phyloP scores from a whole-genome alignment of 495 filamentous ascomycete genomes.

The Baudoinia panamericana region DNA sequence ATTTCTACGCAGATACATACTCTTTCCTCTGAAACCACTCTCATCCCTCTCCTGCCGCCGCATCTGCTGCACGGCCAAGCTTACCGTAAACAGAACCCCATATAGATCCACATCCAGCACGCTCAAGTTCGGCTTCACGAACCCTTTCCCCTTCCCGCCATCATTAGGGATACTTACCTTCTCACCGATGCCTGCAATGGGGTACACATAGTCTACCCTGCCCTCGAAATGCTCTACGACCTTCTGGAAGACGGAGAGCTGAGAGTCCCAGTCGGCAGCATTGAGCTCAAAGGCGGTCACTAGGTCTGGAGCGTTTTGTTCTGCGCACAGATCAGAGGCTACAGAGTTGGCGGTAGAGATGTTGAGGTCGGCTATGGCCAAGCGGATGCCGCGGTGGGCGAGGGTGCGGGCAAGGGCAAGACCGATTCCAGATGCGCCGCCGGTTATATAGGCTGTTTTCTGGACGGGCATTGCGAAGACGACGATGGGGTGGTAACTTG shows the following conservation, averaged over 20 bases:
- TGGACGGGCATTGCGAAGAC: not conserved
- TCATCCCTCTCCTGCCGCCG: constrained; percentile 20
- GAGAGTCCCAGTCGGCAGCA: constrained; percentile 21
- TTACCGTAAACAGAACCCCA: constrained; percentile 18
- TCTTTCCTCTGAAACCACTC: constrained; percentile 20
- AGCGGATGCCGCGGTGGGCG: constrained; percentile 4
- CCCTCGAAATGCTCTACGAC: constrained; percentile 16
- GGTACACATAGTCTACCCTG: constrained; percentile 20
- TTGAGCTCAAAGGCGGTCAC: constrained; percentile 12
- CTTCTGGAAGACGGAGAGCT: constrained; percentile 15
- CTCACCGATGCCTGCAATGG: constrained; percentile 24
- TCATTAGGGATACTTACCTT: constrained; percentile 14
- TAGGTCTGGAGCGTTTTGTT: not conserved
- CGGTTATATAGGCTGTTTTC: constrained; percentile 4
- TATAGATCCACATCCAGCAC: constrained; percentile 21
- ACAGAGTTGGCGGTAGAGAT: constrained; percentile 9
- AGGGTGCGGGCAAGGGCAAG: constrained; percentile 19
- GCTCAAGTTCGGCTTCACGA: constrained; percentile 19
- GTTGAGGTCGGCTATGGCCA: constrained; percentile 18
- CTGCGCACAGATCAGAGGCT: constrained; percentile 6
- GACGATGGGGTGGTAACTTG: not conserved
- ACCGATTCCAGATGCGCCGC: constrained; percentile 21
- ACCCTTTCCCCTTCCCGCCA: constrained; percentile 4
- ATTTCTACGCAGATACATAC: constrained; percentile 4
- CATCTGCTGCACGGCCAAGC: constrained; percentile 23